These are phyloP conservation scores for Metschnikowia reukaufii DNA, from an alignment of 805 yeast species.

Conservation along the genomic window DNA sequence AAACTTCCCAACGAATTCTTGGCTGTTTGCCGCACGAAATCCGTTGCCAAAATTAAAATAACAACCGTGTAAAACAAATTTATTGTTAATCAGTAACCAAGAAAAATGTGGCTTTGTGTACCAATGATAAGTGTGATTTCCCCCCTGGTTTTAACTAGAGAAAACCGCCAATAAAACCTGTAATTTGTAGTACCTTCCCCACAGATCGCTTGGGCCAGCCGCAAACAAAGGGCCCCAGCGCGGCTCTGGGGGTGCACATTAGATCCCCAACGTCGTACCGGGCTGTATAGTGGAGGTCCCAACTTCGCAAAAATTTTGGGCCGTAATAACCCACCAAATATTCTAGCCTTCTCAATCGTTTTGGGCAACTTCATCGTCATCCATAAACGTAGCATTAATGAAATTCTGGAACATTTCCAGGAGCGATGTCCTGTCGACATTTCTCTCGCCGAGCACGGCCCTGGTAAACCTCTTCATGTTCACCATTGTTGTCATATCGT, in stretches of 20 bases:
- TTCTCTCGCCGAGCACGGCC: conserved; percentile 18
- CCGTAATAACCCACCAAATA: not conserved
- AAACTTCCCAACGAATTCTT: not conserved
- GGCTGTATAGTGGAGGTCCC: not conserved
- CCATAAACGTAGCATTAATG: conserved; percentile 29
- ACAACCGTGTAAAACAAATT: no score
- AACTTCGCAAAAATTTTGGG: conserved; percentile 3
- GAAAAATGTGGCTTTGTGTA: no score
- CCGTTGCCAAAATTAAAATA: not conserved
- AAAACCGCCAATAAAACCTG: no score
- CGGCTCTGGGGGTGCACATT: not conserved
- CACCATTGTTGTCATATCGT: conserved; percentile 25
- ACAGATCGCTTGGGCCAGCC: not conserved
- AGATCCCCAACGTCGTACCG: not conserved
- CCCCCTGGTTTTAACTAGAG: no score
- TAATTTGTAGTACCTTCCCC: no score
- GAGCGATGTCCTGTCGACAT: conserved; percentile 33
- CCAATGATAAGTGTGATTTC: no score
- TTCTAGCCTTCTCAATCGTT: not conserved
- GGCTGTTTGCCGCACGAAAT: not conserved
- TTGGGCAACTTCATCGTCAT: conserved; percentile 1
- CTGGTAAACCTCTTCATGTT: conserved; percentile 27
- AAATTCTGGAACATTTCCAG: conserved; percentile 39
- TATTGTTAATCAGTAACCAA: no score
- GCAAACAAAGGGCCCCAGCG: not conserved